Base-by-base conservation (phyloP, 805 yeast genomes). In the Starmerella etchellsii region DNA sequence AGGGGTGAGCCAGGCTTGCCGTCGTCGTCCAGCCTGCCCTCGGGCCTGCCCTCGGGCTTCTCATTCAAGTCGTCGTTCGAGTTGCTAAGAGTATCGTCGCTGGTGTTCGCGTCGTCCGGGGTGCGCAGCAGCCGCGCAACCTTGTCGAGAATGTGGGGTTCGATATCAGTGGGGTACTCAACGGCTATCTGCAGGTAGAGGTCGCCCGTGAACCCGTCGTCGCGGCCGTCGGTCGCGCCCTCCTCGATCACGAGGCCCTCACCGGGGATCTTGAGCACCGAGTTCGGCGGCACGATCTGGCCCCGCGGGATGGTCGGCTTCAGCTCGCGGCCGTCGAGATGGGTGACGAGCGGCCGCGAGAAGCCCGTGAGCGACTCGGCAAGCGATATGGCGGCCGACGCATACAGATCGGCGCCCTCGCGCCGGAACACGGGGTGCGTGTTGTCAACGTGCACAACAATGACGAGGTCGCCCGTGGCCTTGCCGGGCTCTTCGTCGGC, bases 301-400 rank as follows among this genome's bases (percentile, higher is more conserved):
- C 96, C 96, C 4, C 69, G 63, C 1, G 87, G 85, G 0, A 78
- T 70, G 0, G 73, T 64, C 13, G 87, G 56, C 39, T 70, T 70
- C 13, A 85, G 59, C 28, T 75, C 71, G 47, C 96, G 73, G 15
- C 79, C 87, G 59, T 91, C 97, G 41, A 87, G 67, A 48, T 83
- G 91, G 48, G 71, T 72, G 9, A 80, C 62, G 2, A 84, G 65
- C 11, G 71, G 69, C 38, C 72, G 69, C 27, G 70, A 63, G 53
- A 87, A 79, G 2, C 97, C 97, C 44, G 83, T 71, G n/a, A 88
- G 65, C 0, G 95, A 78, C 49, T 88, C 97, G 13, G 73, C 73
- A 38, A 88, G 64, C 2, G 93, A 67, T 30, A 88, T 71, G 7
- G 64, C 65, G 30, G 76, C 60, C 23, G 67, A 64, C 2, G 82